Evolutionary conservation across 78 protist species (phyloP).

Genomic region (Dictyostelium intermedium): DNA sequence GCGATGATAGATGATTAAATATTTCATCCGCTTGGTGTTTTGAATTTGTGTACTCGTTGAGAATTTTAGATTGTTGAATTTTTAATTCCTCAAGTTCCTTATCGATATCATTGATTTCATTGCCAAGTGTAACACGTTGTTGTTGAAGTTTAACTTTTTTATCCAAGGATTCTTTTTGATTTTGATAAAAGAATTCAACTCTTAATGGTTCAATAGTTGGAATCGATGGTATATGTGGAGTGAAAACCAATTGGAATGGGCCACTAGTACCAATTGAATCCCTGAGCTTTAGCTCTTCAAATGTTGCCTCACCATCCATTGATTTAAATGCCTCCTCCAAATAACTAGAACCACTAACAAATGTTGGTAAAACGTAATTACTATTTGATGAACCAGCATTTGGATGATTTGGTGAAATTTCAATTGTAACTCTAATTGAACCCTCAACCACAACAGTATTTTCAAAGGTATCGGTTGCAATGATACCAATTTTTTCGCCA

Average conservation of each 20-base stretch:
- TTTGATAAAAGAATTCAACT: constrained; percentile 28
- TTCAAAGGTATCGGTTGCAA: not conserved
- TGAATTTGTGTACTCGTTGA: not conserved
- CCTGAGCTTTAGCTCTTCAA: not conserved
- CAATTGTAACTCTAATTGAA: not conserved
- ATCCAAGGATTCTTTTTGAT: constrained; percentile 30
- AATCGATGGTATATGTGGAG: not conserved
- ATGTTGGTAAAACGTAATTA: not conserved
- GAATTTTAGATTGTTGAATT: not conserved
- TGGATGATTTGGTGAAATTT: not conserved
- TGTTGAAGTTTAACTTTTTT: constrained; percentile 30
- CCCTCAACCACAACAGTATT: not conserved
- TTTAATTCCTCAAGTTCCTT: not conserved
- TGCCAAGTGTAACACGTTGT: constrained; percentile 5
- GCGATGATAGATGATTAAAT: not conserved
- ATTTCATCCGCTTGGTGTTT: constrained; percentile 2
- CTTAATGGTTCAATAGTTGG: not conserved
- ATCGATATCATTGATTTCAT: constrained; percentile 15
- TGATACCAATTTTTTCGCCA: not conserved
- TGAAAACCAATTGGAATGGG: constrained; percentile 1
- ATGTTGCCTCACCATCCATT: constrained; percentile 25
- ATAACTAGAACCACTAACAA: not conserved
- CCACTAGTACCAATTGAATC: constrained; percentile 22
- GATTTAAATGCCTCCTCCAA: not conserved
- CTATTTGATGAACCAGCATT: not conserved